Percentiles rank a stretch among this genome's conserved stretches.
phyloP scores from a whole-genome alignment of 306 rosid genomes.

The Corylus americana region DNA sequence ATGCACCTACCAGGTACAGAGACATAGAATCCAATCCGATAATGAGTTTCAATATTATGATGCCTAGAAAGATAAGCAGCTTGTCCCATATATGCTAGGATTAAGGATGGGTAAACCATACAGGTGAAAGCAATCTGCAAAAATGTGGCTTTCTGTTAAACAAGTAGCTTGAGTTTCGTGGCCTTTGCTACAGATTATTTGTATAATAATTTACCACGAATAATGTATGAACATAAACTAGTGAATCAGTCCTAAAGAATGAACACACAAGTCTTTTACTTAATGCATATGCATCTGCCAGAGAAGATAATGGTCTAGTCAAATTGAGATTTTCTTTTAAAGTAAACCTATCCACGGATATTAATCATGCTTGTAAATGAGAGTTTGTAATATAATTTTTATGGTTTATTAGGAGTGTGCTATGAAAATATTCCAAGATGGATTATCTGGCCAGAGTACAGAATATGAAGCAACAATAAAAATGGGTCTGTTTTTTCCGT shows the following conservation, averaged over 20 bases:
- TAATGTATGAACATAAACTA: not conserved
- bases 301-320: not conserved
- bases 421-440: not conserved
- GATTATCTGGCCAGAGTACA: not conserved
- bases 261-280: not conserved
- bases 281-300: not conserved
- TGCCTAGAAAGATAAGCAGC: slow-evolving; percentile 96
- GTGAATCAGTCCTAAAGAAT: not conserved
- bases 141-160: slow-evolving; percentile 35
- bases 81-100: slow-evolving; percentile 97
- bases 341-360: not conserved
- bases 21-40: slow-evolving; percentile 84
- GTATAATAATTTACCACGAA: not conserved
- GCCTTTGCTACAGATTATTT: not conserved
- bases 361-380: not conserved
- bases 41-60: slow-evolving; percentile 58
- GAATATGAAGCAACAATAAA: not conserved
- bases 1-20: slow-evolving; percentile 84
- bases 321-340: not conserved
- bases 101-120: slow-evolving; percentile 86
- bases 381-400: not conserved
- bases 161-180: not conserved
- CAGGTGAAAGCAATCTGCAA: slow-evolving; percentile 93
- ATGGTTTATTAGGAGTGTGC: not conserved
- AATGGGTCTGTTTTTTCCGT: too few species aligned